phyloP scores from a whole-genome alignment of 2,329 filamentous ascomycete species.

The Talaromyces pinophilus region DNA sequence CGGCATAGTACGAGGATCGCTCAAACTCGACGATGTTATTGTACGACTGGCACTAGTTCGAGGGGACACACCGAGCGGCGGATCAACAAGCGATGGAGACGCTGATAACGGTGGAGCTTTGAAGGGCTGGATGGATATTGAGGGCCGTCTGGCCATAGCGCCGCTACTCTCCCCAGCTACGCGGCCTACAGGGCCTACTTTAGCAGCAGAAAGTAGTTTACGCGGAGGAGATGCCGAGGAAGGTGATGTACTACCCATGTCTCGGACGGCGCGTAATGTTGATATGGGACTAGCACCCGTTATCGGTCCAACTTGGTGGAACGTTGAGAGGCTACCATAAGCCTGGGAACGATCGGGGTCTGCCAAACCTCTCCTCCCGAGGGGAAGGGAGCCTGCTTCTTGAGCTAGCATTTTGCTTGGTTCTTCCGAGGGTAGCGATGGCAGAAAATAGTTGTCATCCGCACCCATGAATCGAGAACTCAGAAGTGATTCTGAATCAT shows the following conservation, averaged over 20 bases:
- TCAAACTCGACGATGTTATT: constrained; percentile 37
- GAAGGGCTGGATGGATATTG: constrained; percentile 91
- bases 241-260: constrained; percentile 50
- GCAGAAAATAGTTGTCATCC: constrained; percentile 83
- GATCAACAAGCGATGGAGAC: constrained; percentile 65
- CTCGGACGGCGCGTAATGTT: constrained; percentile 70
- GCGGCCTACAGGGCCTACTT: constrained; percentile 36
- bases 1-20: constrained; percentile 44
- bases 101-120: constrained; percentile 94
- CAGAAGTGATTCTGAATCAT: constrained; percentile 84
- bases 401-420: constrained; percentile 35
- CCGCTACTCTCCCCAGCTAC: constrained; percentile 52
- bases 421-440: constrained; percentile 65
- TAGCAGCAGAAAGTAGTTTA: constrained; percentile 46
- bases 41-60: constrained; percentile 50
- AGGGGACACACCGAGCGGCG: constrained; percentile 55
- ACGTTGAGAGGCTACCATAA: constrained; percentile 87
- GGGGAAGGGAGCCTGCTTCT: constrained; percentile 75
- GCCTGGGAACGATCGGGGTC: constrained; percentile 70
- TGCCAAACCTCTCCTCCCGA: constrained; percentile 54
- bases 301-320: constrained; percentile 72
- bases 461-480: constrained; percentile 92
- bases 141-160: constrained; percentile 67
- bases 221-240: constrained; percentile 55
- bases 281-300: constrained; percentile 84